A percentile compares a stretch with the other conserved stretches of the same genome.
phyloP scores from a whole-genome alignment of 225 moss, liverwort and hornwort species.

The Pleurozium schreberi region DNA sequence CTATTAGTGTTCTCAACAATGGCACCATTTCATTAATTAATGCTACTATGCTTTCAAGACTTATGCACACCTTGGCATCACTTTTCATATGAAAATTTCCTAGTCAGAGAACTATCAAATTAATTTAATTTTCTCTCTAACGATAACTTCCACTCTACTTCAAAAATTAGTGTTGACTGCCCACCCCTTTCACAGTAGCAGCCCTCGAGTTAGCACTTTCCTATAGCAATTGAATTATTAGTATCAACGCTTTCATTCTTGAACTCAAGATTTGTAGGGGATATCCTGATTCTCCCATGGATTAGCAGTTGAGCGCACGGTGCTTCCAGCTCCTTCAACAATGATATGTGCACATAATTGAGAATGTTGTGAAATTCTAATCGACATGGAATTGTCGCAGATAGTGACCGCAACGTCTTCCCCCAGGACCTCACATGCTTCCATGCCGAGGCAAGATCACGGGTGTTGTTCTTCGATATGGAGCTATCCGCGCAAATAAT shows the following conservation, averaged over 20 bases:
- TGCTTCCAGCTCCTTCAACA: neutral
- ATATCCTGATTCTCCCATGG: neutral
- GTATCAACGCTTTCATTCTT: neutral
- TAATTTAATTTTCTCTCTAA: neutral
- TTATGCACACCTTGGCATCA: neutral
- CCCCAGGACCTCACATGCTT: slow-evolving; percentile 17
- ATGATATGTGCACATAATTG: neutral
- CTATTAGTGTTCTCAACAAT: neutral
- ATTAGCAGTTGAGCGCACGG: neutral
- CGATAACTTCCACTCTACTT: neutral
- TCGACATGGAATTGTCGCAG: slow-evolving; percentile 13
- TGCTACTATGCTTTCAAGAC: neutral
- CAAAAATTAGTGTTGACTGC: neutral
- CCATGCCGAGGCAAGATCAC: slow-evolving; percentile 49
- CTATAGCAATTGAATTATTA: neutral
- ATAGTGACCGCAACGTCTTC: slow-evolving; percentile 17
- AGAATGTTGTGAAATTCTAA: neutral
- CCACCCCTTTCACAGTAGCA: neutral
- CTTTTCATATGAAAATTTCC: neutral
- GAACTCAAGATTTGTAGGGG: neutral
- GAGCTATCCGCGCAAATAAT: neutral
- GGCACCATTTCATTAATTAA: neutral
- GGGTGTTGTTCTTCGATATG: slow-evolving; percentile 49
- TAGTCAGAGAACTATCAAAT: neutral
- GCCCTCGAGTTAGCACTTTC: neutral